Evolutionary conservation across 345 rosid genomes (phyloP).

Genomic region (Triadica sebifera): DNA sequence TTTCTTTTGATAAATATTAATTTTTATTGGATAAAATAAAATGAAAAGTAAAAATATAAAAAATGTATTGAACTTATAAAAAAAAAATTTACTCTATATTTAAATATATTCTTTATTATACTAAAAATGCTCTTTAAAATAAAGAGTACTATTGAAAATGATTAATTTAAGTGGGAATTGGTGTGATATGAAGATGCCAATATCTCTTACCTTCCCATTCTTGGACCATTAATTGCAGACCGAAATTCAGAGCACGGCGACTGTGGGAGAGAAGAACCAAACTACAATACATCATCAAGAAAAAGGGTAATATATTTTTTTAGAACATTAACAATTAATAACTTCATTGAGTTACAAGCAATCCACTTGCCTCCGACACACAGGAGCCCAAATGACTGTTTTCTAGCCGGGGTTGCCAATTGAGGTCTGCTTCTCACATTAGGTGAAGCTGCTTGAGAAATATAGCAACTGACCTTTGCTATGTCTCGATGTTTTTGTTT

Average conservation of each 20-base stretch:
- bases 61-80: too few relatives aligned
- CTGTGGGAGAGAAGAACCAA: conserved; percentile 26
- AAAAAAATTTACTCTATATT: too few relatives aligned
- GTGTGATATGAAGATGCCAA: neutral
- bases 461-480: neutral
- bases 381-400: conserved; percentile 29
- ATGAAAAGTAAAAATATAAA: too few relatives aligned
- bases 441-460: conserved; percentile 32
- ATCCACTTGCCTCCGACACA: conserved; percentile 43
- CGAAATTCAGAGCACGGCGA: conserved; percentile 36
- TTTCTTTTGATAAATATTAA: too few relatives aligned
- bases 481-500: neutral
- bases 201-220: conserved; percentile 34
- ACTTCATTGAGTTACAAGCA: neutral
- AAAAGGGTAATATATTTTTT: neutral
- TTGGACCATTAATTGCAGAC: conserved; percentile 27
- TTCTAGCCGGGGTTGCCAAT: conserved; percentile 32
- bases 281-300: conserved; percentile 17
- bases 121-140: too few relatives aligned
- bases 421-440: conserved; percentile 29
- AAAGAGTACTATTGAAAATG: too few relatives aligned
- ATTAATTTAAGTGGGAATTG: neutral
- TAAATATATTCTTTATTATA: too few relatives aligned
- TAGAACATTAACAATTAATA: neutral
- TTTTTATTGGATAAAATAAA: too few relatives aligned